phyloP scores from a whole-genome alignment of 257 asterid species.

The Nicotiana benthamiana region DNA sequence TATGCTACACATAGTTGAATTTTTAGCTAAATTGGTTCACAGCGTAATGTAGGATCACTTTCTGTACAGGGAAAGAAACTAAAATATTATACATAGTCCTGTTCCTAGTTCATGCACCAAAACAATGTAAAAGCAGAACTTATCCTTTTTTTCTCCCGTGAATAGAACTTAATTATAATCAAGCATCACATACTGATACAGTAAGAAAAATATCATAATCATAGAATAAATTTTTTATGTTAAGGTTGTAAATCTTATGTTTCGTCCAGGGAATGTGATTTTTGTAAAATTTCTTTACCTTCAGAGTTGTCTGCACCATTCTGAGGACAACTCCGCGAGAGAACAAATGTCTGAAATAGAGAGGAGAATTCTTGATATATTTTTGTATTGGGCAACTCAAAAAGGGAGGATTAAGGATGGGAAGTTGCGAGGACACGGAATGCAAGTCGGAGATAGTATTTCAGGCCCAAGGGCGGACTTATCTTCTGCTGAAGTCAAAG shows the following conservation, averaged over 20 bases:
- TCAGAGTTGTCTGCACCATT: neutral
- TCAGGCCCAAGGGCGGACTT: neutral
- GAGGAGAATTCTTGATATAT: neutral
- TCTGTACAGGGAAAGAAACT: too few relatives aligned
- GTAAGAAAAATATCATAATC: neutral
- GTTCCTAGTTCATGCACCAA: too few relatives aligned
- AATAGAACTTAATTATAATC: too few relatives aligned
- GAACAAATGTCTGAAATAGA: neutral
- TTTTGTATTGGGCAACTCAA: neutral
- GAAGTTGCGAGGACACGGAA: neutral
- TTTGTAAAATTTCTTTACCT: neutral
- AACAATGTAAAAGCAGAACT: too few relatives aligned
- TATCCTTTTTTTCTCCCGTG: too few relatives aligned
- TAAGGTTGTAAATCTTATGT: neutral
- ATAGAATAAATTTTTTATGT: too few relatives aligned
- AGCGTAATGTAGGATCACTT: too few relatives aligned
- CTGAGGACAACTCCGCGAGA: slow-evolving; percentile 7
- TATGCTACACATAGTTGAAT: too few relatives aligned
- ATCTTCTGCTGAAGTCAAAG: neutral
- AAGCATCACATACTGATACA: too few relatives aligned
- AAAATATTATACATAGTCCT: too few relatives aligned
- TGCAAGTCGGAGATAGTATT: neutral
- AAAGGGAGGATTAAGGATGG: neutral
- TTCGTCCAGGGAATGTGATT: neutral
- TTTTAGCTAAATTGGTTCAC: too few relatives aligned